Evolutionary conservation across 1,284 basidiomycete genomes (phyloP).

Genomic region (Malassezia furfur): DNA sequence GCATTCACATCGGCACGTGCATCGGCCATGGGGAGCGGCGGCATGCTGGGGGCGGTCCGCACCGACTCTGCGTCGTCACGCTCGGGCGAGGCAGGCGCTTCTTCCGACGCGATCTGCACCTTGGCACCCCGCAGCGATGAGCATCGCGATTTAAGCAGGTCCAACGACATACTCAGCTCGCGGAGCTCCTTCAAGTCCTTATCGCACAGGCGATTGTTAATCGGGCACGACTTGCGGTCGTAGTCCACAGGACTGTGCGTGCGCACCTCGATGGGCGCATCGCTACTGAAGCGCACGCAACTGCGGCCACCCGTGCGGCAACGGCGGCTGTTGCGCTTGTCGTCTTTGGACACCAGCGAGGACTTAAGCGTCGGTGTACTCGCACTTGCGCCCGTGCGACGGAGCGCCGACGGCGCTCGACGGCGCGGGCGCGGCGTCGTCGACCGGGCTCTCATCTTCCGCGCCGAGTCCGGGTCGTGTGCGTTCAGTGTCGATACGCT

Average conservation of each 20-base stretch:
- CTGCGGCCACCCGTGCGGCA: slow-evolving; percentile 17
- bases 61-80: no score
- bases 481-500: neutral
- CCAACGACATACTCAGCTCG: slow-evolving; percentile 42
- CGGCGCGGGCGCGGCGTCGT: neutral
- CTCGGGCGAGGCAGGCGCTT: no score
- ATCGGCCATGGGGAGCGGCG: no score
- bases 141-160: slow-evolving; percentile 42
- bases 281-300: slow-evolving; percentile 37
- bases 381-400: slow-evolving; percentile 9
- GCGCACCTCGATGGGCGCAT: slow-evolving; percentile 36
- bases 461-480: neutral
- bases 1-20: no score
- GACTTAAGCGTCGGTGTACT: slow-evolving; percentile 26
- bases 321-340: slow-evolving; percentile 22
- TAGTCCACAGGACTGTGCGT: slow-evolving; percentile 47
- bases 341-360: slow-evolving; percentile 31
- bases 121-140: neutral
- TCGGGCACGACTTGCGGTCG: slow-evolving; percentile 41
- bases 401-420: neutral
- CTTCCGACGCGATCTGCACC: neutral
- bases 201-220: slow-evolving; percentile 38
- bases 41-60: no score
- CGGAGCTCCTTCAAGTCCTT: slow-evolving; percentile 44
- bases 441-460: neutral